Conservation (phyloP, 2,329 filamentous ascomycete species). For the Aspergillus thermomutatus region DNA sequence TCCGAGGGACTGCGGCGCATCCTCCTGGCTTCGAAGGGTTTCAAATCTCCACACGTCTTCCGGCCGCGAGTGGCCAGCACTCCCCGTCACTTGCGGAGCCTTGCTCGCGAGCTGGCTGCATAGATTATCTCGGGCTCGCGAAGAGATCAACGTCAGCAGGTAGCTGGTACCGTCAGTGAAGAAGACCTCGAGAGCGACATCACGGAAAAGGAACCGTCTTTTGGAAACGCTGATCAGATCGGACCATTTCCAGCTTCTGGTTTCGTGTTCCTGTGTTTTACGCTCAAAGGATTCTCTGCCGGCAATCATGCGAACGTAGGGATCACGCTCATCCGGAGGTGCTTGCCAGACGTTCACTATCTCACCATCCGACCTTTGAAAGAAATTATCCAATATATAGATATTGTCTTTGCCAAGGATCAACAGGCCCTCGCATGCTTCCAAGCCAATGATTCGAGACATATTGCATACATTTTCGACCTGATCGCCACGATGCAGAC, state of each 20-base stretch:
- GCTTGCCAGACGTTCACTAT: constrained; percentile 97
- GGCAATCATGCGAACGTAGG: constrained; percentile 90
- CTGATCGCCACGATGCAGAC: constrained; percentile 81
- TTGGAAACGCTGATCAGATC: constrained; percentile 96
- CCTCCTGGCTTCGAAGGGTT: constrained; percentile 67
- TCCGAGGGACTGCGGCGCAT: constrained; percentile 66
- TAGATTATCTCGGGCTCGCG: constrained; percentile 71
- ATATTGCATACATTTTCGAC: constrained; percentile 95
- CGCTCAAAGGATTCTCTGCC: constrained; percentile 65
- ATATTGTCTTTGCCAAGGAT: constrained; percentile 89
- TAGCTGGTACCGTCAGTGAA: constrained; percentile 97
- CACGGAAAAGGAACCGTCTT: constrained; percentile 87
- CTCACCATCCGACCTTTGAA: constrained; percentile 90
- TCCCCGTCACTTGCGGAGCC: constrained; percentile 73
- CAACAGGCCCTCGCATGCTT: constrained; percentile 88
- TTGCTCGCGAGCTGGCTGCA: constrained; percentile 72
- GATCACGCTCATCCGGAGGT: constrained; percentile 85
- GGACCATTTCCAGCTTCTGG: constrained; percentile 87
- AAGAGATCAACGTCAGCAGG: constrained; percentile 77
- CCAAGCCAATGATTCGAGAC: constrained; percentile 87
- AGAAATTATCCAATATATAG: constrained; percentile 95
- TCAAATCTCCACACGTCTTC: constrained; percentile 94
- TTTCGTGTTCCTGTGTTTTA: constrained; percentile 68
- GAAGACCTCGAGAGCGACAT: constrained; percentile 95
- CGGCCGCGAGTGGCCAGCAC: constrained; percentile 66